Percentiles rank a stretch among this genome's conserved stretches.
Conservation (phyloP, 1,139 yeast species). For the Eremothecium sinecaudum region DNA sequence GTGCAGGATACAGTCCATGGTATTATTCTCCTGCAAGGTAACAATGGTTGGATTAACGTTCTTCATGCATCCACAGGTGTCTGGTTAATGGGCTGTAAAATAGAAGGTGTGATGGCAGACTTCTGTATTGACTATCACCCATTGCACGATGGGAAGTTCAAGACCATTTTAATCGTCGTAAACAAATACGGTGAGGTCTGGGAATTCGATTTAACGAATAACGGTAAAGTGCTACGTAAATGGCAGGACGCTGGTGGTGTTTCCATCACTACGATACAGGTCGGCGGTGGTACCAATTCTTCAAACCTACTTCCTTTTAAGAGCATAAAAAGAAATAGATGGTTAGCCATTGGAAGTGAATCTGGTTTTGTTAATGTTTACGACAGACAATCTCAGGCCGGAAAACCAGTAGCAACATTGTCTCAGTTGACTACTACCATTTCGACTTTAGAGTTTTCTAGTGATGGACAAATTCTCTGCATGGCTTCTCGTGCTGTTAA, state of each 20-base stretch:
- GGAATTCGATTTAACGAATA: conserved; percentile 58
- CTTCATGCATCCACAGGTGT: conserved; percentile 71
- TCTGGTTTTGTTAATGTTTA: conserved; percentile 87
- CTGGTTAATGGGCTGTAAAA: conserved; percentile 77
- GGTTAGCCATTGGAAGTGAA: conserved; percentile 82
- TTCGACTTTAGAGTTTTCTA: conserved; percentile 62
- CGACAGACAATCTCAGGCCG: conserved; percentile 36
- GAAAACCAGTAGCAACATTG: conserved; percentile 48
- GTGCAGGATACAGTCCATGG: conserved; percentile 44
- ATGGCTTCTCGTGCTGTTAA: conserved; percentile 78
- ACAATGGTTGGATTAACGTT: conserved; percentile 84
- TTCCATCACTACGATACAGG: conserved; percentile 66
- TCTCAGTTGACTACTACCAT: conserved; percentile 80
- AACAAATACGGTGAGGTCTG: conserved; percentile 83
- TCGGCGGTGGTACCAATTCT: conserved; percentile 53
- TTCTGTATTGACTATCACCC: conserved; percentile 50
- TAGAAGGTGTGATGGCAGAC: conserved; percentile 77
- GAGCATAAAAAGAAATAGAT: conserved; percentile 44
- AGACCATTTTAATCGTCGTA: conserved; percentile 45
- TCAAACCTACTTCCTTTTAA: conserved; percentile 21
- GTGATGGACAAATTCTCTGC: conserved; percentile 83
- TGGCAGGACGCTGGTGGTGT: conserved; percentile 89
- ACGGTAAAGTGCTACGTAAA: conserved; percentile 43
- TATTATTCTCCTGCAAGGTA: conserved; percentile 69
- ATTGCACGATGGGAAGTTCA: conserved; percentile 18